Base-by-base conservation (phyloP, 495 filamentous ascomycete genomes). In the Penicillium parvum region DNA sequence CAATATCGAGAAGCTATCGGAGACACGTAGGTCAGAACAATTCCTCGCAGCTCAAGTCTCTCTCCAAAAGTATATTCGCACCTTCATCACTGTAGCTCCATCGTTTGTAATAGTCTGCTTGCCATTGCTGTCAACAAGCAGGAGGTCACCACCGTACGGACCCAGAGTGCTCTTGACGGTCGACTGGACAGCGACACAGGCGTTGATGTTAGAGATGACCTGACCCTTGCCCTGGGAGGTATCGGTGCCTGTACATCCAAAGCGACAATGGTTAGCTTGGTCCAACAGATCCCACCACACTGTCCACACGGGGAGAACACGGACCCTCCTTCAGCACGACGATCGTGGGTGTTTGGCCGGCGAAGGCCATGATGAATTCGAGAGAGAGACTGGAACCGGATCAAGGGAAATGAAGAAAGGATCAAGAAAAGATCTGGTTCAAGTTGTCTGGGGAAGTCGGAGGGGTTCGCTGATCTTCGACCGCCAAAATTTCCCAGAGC, bases 81-180 rank as follows among this genome's bases (percentile, higher is more conserved):
- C 89, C 81, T 96, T 96, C 92, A 98, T 98, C 30, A 97, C 92
- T 16, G 92, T 98, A 30, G 92, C 92, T 59, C 92, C 92, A 78
- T 98, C 92, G 66, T 98, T 98, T 35, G 92, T 98, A 57, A 98
- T 96, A 50, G 92, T 98, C 72, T 95, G 89, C 63, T 66, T 84
- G 62, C 92, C 92, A 75, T 96, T 96, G 58, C 77, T 81, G 68
- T 98, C 94, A 44, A 98, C 92, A 63, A 98, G 78, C 56, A 98
- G 76, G 59, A 98, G 72, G 69, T 98, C 92, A 48, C 92, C 92
- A 58, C 92, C 92, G 68, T 97, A 98, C 7, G 92, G 92, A n/a
- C 92, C 92, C 32, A 98, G 73, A 10, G 92, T 98, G 59, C 84
- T 86, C 73, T 90, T 87, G 65, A 83, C 88, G 43, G 92, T 96